A percentile compares a stretch with the other conserved stretches of the same genome.
These are phyloP conservation scores for Phytopythium mirpurense DNA, from an alignment of 352 stramenopile genomes.

Conservation along the genomic window DNA sequence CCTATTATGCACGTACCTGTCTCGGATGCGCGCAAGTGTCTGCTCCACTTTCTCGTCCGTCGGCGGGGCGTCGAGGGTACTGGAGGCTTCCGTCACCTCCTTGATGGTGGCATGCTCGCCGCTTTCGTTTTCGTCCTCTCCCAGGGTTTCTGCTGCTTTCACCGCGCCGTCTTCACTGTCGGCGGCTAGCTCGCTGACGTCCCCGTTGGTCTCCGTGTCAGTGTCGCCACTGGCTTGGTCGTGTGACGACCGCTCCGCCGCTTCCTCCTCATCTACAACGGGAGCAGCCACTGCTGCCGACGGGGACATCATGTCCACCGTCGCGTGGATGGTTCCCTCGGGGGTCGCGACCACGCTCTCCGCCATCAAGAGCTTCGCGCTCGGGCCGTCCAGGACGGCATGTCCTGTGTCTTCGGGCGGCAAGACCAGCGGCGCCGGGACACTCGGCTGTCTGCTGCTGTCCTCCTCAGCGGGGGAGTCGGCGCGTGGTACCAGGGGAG, in stretches of 20 bases:
- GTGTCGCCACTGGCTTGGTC: neutral
- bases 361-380: conserved; percentile 7
- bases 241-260: neutral
- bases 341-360: conserved; percentile 18
- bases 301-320: conserved; percentile 24
- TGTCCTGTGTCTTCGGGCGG: neutral
- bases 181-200: neutral
- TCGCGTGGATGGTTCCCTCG: conserved; percentile 16
- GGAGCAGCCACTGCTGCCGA: neutral
- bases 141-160: neutral
- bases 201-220: conserved; percentile 3
- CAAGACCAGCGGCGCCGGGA: conserved; percentile 4
- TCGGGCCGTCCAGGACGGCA: conserved; percentile 1
- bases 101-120: conserved; percentile 44
- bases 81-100: conserved; percentile 24
- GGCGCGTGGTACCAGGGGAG: neutral
- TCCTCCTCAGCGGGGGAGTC: neutral
- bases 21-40: conserved; percentile 51
- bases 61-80: conserved; percentile 19
- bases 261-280: neutral
- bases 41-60: conserved; percentile 63
- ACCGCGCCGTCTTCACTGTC: neutral
- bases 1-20: conserved; percentile 45
- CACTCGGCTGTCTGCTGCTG: neutral
- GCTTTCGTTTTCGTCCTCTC: conserved; percentile 11